These are phyloP conservation scores for Pseudogymnoascus sp. DNA, from an alignment of 2,329 filamentous ascomycete genomes.

Conservation along the genomic window DNA sequence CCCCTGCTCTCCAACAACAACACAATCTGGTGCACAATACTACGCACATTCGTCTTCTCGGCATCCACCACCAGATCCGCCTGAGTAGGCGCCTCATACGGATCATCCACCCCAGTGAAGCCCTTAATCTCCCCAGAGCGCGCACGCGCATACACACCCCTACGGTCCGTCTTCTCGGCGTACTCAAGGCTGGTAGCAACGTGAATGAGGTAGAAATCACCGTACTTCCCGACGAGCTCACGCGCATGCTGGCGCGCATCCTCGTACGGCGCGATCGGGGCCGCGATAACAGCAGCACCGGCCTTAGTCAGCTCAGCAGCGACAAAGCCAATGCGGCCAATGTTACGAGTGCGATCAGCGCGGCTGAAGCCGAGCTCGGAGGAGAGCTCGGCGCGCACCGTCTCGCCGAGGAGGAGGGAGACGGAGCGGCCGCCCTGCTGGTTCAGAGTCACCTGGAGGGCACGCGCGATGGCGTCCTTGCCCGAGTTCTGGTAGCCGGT, in stretches of 20 bases:
- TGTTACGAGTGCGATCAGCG: slow-evolving; percentile 89
- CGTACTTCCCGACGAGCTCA: slow-evolving; percentile 78
- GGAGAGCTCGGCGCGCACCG: slow-evolving; percentile 84
- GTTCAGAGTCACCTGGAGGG: slow-evolving; percentile 93
- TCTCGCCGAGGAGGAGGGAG: slow-evolving; percentile 90
- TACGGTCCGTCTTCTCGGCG: slow-evolving; percentile 90
- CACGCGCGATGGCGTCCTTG: slow-evolving; percentile 93
- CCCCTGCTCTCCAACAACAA: slow-evolving; percentile 84
- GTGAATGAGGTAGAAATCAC: slow-evolving; percentile 91
- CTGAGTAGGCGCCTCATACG: slow-evolving; percentile 79
- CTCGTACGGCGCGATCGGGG: slow-evolving; percentile 92
- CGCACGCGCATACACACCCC: slow-evolving; percentile 79
- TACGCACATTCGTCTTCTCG: slow-evolving; percentile 80
- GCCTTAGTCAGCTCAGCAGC: slow-evolving; percentile 89
- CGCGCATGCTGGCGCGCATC: slow-evolving; percentile 66
- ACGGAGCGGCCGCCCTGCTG: slow-evolving; percentile 95
- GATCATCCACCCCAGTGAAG: slow-evolving; percentile 97
- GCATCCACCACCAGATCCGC: slow-evolving; percentile 78
- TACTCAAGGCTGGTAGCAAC: slow-evolving; percentile 88
- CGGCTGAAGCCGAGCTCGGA: slow-evolving; percentile 92
- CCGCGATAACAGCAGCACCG: slow-evolving; percentile 89
- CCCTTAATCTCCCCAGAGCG: slow-evolving; percentile 89
- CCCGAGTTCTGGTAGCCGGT: slow-evolving; percentile 95
- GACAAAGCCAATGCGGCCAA: slow-evolving; percentile 92
- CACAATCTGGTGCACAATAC: slow-evolving; percentile 94